These are phyloP conservation scores for Phytophthora europaea DNA, from an alignment of 352 stramenopile species.

Conservation along the genomic window DNA sequence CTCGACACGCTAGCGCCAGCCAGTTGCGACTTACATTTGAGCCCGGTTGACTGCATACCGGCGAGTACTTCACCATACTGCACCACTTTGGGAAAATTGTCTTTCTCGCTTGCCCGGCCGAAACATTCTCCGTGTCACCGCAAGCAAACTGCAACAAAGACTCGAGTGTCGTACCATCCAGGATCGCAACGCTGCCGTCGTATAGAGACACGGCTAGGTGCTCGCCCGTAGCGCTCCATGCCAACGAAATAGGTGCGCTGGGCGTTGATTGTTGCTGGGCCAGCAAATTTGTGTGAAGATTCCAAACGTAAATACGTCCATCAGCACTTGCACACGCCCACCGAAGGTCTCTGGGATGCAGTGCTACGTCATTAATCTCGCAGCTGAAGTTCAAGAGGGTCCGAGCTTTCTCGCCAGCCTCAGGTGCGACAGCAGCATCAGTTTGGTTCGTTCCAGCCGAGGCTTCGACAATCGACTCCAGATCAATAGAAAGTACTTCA, in stretches of 20 bases:
- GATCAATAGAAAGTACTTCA: slow-evolving; percentile 39
- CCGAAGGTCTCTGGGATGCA: slow-evolving; percentile 50
- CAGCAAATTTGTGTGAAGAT: slow-evolving; percentile 49
- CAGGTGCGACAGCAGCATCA: not conserved
- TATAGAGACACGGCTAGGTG: slow-evolving; percentile 57
- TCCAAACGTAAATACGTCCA: slow-evolving; percentile 51
- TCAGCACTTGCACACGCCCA: slow-evolving; percentile 53
- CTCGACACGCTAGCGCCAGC: slow-evolving; percentile 63
- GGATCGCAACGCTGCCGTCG: slow-evolving; percentile 48
- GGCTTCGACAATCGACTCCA: slow-evolving; percentile 33
- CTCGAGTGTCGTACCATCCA: slow-evolving; percentile 43
- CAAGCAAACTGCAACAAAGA: slow-evolving; percentile 30
- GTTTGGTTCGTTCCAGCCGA: slow-evolving; percentile 1
- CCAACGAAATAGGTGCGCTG: slow-evolving; percentile 38
- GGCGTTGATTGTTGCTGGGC: slow-evolving; percentile 28
- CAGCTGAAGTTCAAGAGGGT: slow-evolving; percentile 38
- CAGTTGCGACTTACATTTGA: slow-evolving; percentile 23
- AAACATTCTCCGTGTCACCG: slow-evolving; percentile 19
- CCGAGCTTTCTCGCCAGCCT: slow-evolving; percentile 22
- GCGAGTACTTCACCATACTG: slow-evolving; percentile 60
- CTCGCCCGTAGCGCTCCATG: slow-evolving; percentile 50
- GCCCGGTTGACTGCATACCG: slow-evolving; percentile 8
- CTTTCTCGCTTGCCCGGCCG: slow-evolving; percentile 11
- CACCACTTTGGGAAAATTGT: slow-evolving; percentile 57
- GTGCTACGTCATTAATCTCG: slow-evolving; percentile 39